Base-by-base conservation (phyloP, 352 stramenopile genomes). In the Globisporangium barbulae region DNA sequence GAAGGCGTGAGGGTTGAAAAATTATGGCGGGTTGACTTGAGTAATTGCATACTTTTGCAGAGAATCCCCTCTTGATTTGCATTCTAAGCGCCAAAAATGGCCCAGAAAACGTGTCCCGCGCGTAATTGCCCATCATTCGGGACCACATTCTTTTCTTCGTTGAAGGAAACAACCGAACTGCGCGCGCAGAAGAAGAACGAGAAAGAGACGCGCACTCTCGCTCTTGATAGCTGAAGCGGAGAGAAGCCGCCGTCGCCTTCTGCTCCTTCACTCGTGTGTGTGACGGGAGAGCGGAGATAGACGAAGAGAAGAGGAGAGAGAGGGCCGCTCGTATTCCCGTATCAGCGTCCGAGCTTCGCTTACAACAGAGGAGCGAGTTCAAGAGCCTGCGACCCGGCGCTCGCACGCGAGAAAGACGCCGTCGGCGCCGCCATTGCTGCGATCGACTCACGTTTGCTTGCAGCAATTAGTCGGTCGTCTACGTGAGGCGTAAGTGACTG, bases 341-440 rank as follows among this genome's bases (percentile, higher is more conserved):
- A 17, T 55, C 25, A 19, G 5, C 49, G 19, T 25, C 30, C 41
- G 50, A 42, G 21, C 22, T 12, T 15, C 30, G 28, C 50, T 41
- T 9, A 41, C 19, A 28, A 56, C 33, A 21, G 2, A 56, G 9
- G n/a, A 41, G 49, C 25, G 48, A 39, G 50, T 5, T 13, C 30
- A n/a, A 25, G n/a, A 30, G 22, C 30, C 19, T 57, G 52, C 52
- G 52, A 57, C 52, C 30, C 31, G 52, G 52, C 52, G 52, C 17
- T 7, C 28, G 50, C 30, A 9, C 28, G 28, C 50, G 30, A 57
- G 50, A 57, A 41, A 57, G 30, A 15, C 41, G 41, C 41, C 41
- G 35, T 41, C 35, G 49, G 15, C 17, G 28, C 2, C 48, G 48
- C 48, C 48, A 15, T 48, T 48, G 42, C 4, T 12, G 4, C 6